Evolutionary conservation across 2,329 filamentous ascomycete genomes (phyloP), one percentile per base, ranked within the genome.

Genomic region (Cladosporium sp.): DNA sequence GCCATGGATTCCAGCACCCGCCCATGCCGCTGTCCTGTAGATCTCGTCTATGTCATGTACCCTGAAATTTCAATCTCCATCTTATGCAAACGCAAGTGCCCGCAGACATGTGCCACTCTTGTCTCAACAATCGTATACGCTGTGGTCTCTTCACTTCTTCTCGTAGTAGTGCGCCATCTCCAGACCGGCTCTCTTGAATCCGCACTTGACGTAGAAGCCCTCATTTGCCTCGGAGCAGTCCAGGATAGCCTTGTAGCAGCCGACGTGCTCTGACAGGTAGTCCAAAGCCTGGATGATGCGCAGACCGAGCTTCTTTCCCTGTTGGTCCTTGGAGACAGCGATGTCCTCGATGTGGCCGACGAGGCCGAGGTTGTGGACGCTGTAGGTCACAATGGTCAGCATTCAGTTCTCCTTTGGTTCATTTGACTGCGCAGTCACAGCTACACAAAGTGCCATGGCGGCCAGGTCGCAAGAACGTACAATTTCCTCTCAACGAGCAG

Each of bases 291-390:
- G 92, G 74, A 98, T 98, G 71, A 98, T 90, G 71, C 92, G 87
- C 75, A 97, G 82, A 5, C 95, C 95, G 52, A 98, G 84, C 82
- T 97, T 97, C 87, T 98, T 97, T 72, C 95, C 95, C 80, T 98
- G 95, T 81, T 98, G 93, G 73, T 96, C 91, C 80, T 93, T 93
- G 70, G 91, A 89, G 44, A 99, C 93, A 21, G 94, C 93, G 77
- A 99, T 97, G 77, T 99, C 95, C 79, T 98, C 95, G 79, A 98
- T 97, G 80, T 98, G 95, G 14, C 94, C 95, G 29, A 97, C 94
- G 26, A 89, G 82, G 60, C 91, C 91, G 53, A 95, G 85, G 72
- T 86, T 87, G 78, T 94, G 91, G 72, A 95, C 93, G 78, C 77
- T 79, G n/a, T 26, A 3, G 16, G 2, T 18, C 26, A 66, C 35